A percentile compares a stretch with the other conserved stretches of the same genome.
phyloP scores from a whole-genome alignment of 106 monocot genomes.

The Dendrobium catenatum region DNA sequence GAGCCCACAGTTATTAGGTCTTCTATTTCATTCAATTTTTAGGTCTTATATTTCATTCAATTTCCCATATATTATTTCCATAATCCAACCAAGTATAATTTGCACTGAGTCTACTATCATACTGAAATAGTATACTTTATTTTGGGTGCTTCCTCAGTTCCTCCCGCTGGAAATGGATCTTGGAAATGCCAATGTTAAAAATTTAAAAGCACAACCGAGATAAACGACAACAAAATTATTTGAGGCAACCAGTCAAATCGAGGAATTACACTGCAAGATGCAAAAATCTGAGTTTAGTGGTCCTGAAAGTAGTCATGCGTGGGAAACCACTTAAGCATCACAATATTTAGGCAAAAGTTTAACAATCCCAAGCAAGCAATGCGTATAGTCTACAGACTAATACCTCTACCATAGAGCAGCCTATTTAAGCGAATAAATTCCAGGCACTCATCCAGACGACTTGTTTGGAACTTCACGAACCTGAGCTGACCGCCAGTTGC shows the following conservation, averaged over 20 bases:
- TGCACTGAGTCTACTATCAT: too few species aligned
- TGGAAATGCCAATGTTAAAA: background rate
- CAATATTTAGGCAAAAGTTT: background rate
- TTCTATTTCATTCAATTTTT: too few species aligned
- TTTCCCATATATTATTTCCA: too few species aligned
- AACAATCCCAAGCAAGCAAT: background rate
- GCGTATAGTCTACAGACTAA: background rate
- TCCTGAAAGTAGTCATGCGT: background rate
- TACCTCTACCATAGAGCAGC: conserved; percentile 16
- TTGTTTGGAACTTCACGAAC: conserved; percentile 51
- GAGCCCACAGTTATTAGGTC: too few species aligned
- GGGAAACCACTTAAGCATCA: background rate
- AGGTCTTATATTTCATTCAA: too few species aligned
- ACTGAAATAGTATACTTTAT: too few species aligned
- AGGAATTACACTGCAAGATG: background rate
- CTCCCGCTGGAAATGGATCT: too few species aligned
- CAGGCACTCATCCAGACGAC: conserved; percentile 50
- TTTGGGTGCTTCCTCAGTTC: too few species aligned
- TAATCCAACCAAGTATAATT: too few species aligned
- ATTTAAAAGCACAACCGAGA: background rate
- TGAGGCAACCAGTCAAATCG: background rate
- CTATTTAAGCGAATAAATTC: conserved; percentile 41
- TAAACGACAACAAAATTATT: background rate
- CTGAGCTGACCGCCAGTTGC: conserved; percentile 30
- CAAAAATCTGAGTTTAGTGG: background rate